Evolutionary conservation across 768 basidiomycete genomes (phyloP).

Genomic region (Termitomyces sp.): DNA sequence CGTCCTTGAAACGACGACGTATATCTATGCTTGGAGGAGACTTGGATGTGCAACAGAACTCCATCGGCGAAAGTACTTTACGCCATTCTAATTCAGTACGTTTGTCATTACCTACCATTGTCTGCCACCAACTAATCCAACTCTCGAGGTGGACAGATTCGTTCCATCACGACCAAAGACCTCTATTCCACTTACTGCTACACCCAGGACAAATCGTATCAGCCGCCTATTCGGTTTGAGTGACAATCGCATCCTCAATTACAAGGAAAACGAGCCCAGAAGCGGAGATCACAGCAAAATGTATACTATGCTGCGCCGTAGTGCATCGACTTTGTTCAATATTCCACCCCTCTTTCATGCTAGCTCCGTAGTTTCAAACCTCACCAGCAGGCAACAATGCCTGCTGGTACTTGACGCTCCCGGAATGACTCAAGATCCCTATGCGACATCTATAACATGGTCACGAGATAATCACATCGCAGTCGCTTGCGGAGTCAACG

Average conservation of each 20-base stretch:
- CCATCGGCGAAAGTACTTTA: conserved; percentile 3
- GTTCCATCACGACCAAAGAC: conserved; percentile 49
- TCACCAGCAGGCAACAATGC: conserved; percentile 51
- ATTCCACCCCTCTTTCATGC: conserved; percentile 21
- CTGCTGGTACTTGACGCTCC: conserved; percentile 62
- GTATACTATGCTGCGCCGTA: conserved; percentile 45
- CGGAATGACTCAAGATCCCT: conserved; percentile 49
- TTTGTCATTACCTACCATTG: background rate
- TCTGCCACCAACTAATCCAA: background rate
- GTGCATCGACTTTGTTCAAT: conserved; percentile 47
- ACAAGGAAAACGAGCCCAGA: conserved; percentile 32
- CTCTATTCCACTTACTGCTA: conserved; percentile 52
- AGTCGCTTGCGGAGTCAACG: conserved; percentile 54
- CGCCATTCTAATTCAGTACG: conserved; percentile 15
- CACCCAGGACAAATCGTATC: conserved; percentile 66
- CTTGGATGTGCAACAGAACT: conserved; percentile 26
- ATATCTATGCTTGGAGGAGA: conserved; percentile 36
- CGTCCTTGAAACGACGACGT: conserved; percentile 38
- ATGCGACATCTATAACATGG: conserved; percentile 61
- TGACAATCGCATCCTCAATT: conserved; percentile 53
- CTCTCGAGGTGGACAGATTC: conserved; percentile 56
- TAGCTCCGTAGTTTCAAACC: conserved; percentile 56
- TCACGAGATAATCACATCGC: conserved; percentile 56
- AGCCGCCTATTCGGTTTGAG: conserved; percentile 58
- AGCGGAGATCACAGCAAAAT: conserved; percentile 33